Evolutionary conservation across 768 basidiomycete species (phyloP).

Genomic region (Lentinula raphanica): DNA sequence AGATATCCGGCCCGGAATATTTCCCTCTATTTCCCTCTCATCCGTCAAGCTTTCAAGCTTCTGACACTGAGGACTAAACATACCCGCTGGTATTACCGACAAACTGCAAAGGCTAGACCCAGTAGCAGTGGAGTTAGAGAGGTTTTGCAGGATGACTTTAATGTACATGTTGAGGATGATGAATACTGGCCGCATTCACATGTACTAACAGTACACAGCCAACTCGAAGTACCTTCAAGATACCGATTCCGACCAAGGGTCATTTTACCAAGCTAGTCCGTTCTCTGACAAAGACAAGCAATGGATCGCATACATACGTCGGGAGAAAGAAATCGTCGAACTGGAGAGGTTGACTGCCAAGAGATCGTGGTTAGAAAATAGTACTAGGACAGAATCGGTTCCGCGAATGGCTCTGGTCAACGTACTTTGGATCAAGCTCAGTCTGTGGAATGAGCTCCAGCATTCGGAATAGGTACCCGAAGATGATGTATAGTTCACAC

Average conservation of each 20-base stretch:
- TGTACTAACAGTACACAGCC: neutral
- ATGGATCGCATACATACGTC: neutral
- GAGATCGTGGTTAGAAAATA: neutral
- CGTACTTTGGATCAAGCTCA: neutral
- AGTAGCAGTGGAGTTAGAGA: neutral
- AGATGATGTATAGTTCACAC: slow-evolving; percentile 17
- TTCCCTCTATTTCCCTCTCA: neutral
- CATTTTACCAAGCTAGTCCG: neutral
- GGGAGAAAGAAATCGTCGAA: slow-evolving; percentile 4
- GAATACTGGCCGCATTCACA: neutral
- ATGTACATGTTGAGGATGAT: neutral
- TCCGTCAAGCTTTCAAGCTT: neutral
- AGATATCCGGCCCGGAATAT: neutral
- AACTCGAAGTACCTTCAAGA: neutral
- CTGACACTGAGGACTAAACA: no score
- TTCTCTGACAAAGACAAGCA: neutral
- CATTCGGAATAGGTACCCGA: slow-evolving; percentile 22
- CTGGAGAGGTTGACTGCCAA: neutral
- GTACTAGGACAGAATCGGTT: no score
- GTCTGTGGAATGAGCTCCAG: slow-evolving; percentile 13
- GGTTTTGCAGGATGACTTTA: neutral
- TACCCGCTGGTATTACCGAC: no score
- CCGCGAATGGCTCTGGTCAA: neutral
- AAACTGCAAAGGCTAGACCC: no score
- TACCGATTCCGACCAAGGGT: neutral